These are phyloP conservation scores for Calonectria hawksworthii DNA, from an alignment of 2,329 filamentous ascomycete genomes.

Conservation along the genomic window DNA sequence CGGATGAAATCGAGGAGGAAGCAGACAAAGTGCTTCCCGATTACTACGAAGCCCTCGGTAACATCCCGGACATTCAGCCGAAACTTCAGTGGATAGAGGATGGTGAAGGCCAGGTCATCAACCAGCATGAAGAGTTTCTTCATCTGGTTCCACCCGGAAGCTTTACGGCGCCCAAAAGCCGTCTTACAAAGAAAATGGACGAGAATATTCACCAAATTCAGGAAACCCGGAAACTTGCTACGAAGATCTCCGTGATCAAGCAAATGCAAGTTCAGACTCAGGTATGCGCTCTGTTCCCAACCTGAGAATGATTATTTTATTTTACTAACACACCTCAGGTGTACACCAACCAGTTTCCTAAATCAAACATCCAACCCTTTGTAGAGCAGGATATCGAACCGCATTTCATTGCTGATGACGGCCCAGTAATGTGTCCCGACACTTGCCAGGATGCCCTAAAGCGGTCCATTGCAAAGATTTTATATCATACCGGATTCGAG, in stretches of 20 bases:
- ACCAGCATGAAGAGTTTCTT: conserved; percentile 88
- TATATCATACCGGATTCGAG: conserved; percentile 97
- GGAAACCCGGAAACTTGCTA: conserved; percentile 94
- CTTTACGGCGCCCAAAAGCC: conserved; percentile 82
- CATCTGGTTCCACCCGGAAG: conserved; percentile 80
- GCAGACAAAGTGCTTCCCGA: conserved; percentile 89
- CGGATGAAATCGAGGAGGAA: conserved; percentile 94
- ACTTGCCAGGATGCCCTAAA: conserved; percentile 88
- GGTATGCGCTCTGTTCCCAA: conserved; percentile 63
- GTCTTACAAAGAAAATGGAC: conserved; percentile 84
- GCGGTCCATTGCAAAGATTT: conserved; percentile 92
- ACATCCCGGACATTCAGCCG: conserved; percentile 85
- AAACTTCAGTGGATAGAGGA: conserved; percentile 92
- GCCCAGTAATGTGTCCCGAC: conserved; percentile 87
- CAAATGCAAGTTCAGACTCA: conserved; percentile 99
- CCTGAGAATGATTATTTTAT: neutral
- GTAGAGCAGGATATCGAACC: conserved; percentile 87
- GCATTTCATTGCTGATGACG: conserved; percentile 91
- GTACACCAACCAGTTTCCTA: conserved; percentile 98
- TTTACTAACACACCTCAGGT: conserved; percentile 66
- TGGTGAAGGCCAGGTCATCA: conserved; percentile 87
- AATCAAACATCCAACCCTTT: conserved; percentile 93
- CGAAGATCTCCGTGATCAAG: conserved; percentile 97
- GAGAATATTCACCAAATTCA: conserved; percentile 95
- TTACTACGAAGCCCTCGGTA: conserved; percentile 91